phyloP scores from a whole-genome alignment of 768 basidiomycete genomes.

The Tylopilus rubrobrunneus region DNA sequence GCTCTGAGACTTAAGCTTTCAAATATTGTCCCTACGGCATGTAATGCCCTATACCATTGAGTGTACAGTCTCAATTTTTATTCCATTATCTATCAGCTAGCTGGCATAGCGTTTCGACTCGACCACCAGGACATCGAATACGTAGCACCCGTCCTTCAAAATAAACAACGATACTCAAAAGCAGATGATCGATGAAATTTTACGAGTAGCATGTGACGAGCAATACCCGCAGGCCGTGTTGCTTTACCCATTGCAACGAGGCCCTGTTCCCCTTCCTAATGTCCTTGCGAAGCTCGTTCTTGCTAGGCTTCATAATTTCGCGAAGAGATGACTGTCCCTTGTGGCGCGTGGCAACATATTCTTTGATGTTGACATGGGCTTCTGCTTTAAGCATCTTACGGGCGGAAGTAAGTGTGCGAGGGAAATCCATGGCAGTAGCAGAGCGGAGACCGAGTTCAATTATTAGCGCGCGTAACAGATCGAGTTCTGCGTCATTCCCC shows the following conservation, averaged over 20 bases:
- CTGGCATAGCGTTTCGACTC: neutral
- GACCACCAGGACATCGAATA: neutral
- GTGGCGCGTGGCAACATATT: slow-evolving; percentile 64
- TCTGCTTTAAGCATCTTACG: slow-evolving; percentile 60
- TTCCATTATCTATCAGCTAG: neutral
- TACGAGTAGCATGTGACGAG: slow-evolving; percentile 46
- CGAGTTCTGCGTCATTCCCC: slow-evolving; percentile 36
- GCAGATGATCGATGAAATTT: no score
- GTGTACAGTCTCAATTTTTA: slow-evolving; percentile 4
- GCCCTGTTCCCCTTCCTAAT: slow-evolving; percentile 47
- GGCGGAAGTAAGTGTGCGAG: slow-evolving; percentile 61
- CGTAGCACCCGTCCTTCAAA: neutral
- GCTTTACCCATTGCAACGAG: slow-evolving; percentile 57
- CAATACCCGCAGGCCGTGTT: slow-evolving; percentile 58
- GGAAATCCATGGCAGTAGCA: slow-evolving; percentile 43
- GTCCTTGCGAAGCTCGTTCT: slow-evolving; percentile 57
- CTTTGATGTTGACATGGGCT: slow-evolving; percentile 68
- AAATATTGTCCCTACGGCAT: slow-evolving; percentile 9
- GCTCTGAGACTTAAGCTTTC: neutral
- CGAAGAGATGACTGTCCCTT: slow-evolving; percentile 62
- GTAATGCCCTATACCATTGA: slow-evolving; percentile 20
- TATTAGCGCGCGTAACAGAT: slow-evolving; percentile 68
- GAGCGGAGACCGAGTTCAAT: slow-evolving; percentile 67
- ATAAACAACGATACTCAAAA: neutral
- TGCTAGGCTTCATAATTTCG: slow-evolving; percentile 58